Percentiles rank a stretch among this genome's conserved stretches.
phyloP scores from a whole-genome alignment of 2,329 filamentous ascomycete species.

The Pezicula carpinea region DNA sequence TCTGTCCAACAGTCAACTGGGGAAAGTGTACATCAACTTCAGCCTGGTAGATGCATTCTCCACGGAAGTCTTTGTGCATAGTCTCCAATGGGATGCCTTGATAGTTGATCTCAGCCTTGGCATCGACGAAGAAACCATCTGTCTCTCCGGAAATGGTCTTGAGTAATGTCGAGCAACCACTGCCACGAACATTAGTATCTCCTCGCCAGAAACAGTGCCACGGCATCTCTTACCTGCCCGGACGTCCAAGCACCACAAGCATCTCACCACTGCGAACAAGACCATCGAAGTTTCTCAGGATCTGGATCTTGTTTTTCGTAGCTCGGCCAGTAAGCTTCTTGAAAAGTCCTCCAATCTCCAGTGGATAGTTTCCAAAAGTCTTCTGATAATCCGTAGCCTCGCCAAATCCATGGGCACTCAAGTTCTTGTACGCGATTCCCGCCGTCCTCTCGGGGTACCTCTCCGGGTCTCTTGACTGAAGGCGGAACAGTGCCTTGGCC shows the following conservation, averaged over 20 bases:
- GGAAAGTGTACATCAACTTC: constrained; percentile 74
- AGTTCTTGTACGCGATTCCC: constrained; percentile 62
- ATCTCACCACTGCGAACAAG: constrained; percentile 61
- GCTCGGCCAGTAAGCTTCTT: constrained; percentile 47
- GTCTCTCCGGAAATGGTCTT: constrained; percentile 53
- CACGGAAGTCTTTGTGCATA: constrained; percentile 57
- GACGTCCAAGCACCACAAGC: constrained; percentile 63
- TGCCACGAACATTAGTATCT: constrained; percentile 17
- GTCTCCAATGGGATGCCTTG: constrained; percentile 45
- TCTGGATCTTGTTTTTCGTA: constrained; percentile 48
- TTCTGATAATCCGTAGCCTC: constrained; percentile 66
- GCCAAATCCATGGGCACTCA: constrained; percentile 66
- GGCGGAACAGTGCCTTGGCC: constrained; percentile 52
- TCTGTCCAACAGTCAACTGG: constrained; percentile 71
- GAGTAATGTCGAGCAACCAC: constrained; percentile 60
- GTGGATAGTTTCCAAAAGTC: constrained; percentile 58
- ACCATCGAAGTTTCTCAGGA: constrained; percentile 61
- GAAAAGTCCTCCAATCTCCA: constrained; percentile 41
- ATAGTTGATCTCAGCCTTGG: constrained; percentile 52
- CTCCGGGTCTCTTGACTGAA: constrained; percentile 42
- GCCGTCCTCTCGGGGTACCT: constrained; percentile 53
- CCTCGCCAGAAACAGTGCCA: too few relatives aligned
- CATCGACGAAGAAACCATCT: constrained; percentile 49
- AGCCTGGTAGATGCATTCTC: constrained; percentile 69
- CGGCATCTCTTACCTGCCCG: constrained; percentile 40